phyloP scores from a whole-genome alignment of 768 basidiomycete species.

The Leucosporidium scottii region DNA sequence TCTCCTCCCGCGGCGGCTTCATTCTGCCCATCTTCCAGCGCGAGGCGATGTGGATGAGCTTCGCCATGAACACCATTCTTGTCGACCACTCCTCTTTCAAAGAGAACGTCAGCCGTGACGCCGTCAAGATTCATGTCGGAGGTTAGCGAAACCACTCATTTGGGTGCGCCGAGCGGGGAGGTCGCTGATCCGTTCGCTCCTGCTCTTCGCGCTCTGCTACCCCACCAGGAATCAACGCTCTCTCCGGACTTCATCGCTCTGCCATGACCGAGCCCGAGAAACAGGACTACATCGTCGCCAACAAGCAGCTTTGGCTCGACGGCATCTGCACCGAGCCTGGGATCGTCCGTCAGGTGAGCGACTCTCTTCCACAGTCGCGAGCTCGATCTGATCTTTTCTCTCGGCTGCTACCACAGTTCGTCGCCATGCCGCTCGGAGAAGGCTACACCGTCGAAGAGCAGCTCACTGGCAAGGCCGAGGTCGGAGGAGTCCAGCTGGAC shows the following conservation, averaged over 20 bases:
- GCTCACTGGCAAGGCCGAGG: not conserved
- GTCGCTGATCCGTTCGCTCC: too few species aligned
- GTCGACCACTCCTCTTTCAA: too few species aligned
- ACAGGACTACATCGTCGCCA: slow-evolving; percentile 8
- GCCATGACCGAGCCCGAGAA: not conserved
- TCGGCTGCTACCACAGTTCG: not conserved
- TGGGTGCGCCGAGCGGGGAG: too few species aligned
- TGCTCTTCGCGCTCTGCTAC: not conserved
- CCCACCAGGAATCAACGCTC: not conserved
- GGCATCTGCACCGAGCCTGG: slow-evolving; percentile 6
- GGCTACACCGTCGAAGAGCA: slow-evolving; percentile 11
- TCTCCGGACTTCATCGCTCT: not conserved
- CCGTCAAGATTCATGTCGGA: slow-evolving; percentile 1
- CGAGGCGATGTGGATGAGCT: slow-evolving; percentile 1
- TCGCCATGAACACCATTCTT: too few species aligned
- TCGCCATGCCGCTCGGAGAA: slow-evolving; percentile 6
- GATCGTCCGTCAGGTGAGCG: slow-evolving; percentile 3
- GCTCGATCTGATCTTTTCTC: too few species aligned
- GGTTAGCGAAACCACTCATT: not conserved
- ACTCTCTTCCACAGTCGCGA: too few species aligned
- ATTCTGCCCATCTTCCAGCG: slow-evolving; percentile 2
- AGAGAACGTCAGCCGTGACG: not conserved
- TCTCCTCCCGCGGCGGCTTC: not conserved
- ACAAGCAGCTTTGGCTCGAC: not conserved
- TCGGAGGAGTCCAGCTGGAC: too few species aligned